phyloP scores from a whole-genome alignment of 768 basidiomycete genomes.

The Podaxis mareebaensis region DNA sequence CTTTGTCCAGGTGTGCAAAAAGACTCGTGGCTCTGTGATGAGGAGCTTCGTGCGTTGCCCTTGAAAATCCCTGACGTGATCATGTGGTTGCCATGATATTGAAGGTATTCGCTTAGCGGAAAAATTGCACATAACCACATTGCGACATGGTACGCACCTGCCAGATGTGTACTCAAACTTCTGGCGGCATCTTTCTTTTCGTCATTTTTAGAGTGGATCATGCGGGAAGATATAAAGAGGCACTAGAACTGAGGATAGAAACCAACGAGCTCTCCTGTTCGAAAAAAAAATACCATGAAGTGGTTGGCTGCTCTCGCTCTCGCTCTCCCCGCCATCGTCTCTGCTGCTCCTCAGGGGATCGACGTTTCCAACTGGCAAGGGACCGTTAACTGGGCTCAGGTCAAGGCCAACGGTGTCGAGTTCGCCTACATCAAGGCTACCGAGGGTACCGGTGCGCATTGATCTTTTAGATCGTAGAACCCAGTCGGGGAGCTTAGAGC shows the following conservation, averaged over 20 bases:
- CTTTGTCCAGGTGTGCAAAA: neutral
- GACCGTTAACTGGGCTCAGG: conserved; percentile 50
- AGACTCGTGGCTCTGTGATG: neutral
- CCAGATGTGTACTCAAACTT: neutral
- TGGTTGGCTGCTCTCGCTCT: conserved; percentile 4
- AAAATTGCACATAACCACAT: neutral
- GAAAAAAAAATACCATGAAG: neutral
- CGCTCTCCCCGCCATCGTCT: conserved; percentile 5
- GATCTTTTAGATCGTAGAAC: neutral
- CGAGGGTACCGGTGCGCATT: conserved; percentile 49
- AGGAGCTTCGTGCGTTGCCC: neutral
- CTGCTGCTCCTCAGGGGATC: conserved; percentile 45
- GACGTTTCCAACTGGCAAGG: conserved; percentile 57
- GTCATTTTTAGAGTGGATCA: neutral
- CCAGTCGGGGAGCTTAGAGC: neutral
- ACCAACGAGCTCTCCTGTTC: neutral
- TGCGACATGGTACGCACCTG: neutral
- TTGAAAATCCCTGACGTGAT: neutral
- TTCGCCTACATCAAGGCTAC: conserved; percentile 73
- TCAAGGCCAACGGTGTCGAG: conserved; percentile 49
- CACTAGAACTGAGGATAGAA: neutral
- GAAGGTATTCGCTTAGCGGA: neutral
- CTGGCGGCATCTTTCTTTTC: neutral
- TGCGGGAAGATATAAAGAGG: neutral
- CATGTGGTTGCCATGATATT: neutral